phyloP scores from a whole-genome alignment of 75 land plant species.

The Pinus tabuliformis region DNA sequence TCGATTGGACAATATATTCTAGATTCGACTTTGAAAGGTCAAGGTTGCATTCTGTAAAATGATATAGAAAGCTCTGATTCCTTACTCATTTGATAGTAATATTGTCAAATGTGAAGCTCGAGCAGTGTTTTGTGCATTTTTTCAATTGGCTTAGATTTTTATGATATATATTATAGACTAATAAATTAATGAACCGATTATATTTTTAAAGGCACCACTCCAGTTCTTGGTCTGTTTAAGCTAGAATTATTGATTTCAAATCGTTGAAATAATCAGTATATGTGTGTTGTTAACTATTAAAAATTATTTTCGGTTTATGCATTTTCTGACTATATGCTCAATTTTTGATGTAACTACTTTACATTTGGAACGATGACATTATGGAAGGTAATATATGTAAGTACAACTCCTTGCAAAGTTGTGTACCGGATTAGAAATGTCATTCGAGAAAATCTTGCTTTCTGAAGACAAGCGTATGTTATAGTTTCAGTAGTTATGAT shows the following conservation, averaged over 20 bases:
- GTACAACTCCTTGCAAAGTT: not conserved
- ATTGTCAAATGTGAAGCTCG: no score
- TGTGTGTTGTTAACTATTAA: not conserved
- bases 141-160: no score
- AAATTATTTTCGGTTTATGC: not conserved
- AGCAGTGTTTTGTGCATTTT: no score
- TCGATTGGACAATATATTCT: slow-evolving; percentile 26
- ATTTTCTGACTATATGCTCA: not conserved
- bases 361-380: not conserved
- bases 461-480: not conserved
- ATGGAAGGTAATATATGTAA: not conserved
- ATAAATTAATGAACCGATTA: no score
- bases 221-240: no score
- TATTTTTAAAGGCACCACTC: no score
- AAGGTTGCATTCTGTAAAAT: slow-evolving; percentile 3
- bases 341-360: not conserved
- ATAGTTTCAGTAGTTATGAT: not conserved
- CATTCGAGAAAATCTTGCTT: not conserved
- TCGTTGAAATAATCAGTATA: not conserved
- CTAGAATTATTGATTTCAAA: not conserved
- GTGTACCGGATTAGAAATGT: not conserved
- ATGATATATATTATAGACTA: no score
- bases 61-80: not conserved
- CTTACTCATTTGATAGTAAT: not conserved
- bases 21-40: slow-evolving; percentile 28